Evolutionary conservation across 2,329 filamentous ascomycete species (phyloP).

Genomic region (Exophiala spinifera): DNA sequence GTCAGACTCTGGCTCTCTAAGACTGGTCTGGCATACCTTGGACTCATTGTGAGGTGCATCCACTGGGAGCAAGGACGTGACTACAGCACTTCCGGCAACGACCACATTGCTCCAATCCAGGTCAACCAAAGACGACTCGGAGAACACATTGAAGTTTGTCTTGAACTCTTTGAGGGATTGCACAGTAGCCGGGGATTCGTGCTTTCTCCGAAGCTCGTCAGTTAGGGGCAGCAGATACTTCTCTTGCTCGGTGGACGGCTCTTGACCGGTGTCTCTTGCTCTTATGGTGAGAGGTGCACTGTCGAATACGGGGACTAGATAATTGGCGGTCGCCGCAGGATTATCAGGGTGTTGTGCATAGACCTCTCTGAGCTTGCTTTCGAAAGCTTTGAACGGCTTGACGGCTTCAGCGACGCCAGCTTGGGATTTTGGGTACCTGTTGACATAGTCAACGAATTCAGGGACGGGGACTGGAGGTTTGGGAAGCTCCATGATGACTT

Average conservation of each 20-base stretch:
- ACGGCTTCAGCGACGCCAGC: constrained; percentile 33
- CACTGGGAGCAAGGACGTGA: constrained; percentile 73
- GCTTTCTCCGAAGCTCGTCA: constrained; percentile 55
- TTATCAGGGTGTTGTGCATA: constrained; percentile 41
- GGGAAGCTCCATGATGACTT: constrained; percentile 14
- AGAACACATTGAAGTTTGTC: constrained; percentile 77
- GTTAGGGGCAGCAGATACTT: constrained; percentile 37
- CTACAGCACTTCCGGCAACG: constrained; percentile 74
- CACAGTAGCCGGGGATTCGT: constrained; percentile 67
- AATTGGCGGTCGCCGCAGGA: constrained; percentile 31
- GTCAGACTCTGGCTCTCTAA: neutral
- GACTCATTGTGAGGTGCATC: constrained; percentile 59
- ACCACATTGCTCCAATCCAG: constrained; percentile 81
- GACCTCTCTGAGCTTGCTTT: constrained; percentile 36
- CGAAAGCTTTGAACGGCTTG: constrained; percentile 38
- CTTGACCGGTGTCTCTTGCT: constrained; percentile 34
- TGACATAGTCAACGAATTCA: constrained; percentile 19
- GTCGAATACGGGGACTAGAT: constrained; percentile 37
- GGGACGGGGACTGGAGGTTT: constrained; percentile 17
- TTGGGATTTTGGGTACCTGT: constrained; percentile 29
- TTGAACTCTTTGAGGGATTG: constrained; percentile 66
- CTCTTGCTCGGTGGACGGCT: constrained; percentile 32
- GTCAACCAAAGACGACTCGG: constrained; percentile 71
- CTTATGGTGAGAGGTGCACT: constrained; percentile 31
- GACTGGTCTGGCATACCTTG: constrained; percentile 41